Evolutionary conservation across 139 green algal genomes (phyloP), one percentile per base, ranked within the genome.

Genomic region (Chlorella ohadii): DNA sequence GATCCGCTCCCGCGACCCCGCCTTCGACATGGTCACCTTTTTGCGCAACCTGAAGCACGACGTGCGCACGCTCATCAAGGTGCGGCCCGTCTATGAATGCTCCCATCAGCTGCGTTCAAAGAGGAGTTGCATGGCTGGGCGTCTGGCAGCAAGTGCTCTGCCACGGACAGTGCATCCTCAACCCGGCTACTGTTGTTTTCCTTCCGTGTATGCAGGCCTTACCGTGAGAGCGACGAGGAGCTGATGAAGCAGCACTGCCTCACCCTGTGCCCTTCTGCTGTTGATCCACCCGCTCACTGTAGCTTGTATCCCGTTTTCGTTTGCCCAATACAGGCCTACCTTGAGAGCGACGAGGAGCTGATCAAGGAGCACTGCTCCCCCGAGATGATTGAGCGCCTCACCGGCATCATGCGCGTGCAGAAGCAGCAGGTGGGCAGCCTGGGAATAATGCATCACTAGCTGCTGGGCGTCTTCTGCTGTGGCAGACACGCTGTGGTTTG

Each of bases 1-100:
- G 83, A 97, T 99, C 61, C 90, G 92, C 0, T 61, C 82, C 6
- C 89, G 96, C 13, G 94, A 98, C 88, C 93, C 93, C 3, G 59
- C 25, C 59, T 99, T 99, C 86, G 95, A 99, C 92, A 98, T 97
- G 93, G 93, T 93, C 56, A 81, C 72, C 38, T 96, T 97, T 81
- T 84, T 97, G 77, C 74, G 67, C 28, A 76, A 86, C 12, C 83
- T 97, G 19, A 90, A 89, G 70, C 65, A 38, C 39, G 93, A 95
- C 34, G 87, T 95, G n/a, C 74, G 84, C 20, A 15, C 78, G 17
- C 44, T 91, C 17, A 91, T 95, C 75, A 93, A 92, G 83, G 84
- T 88, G 65, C 17, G 73, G 17, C 25, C 31, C 4, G 22, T 34
- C 20, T 68, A n/a, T n/a, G n/a, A n/a, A n/a, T n/a, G n/a, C n/a